These are phyloP conservation scores for Neofusicoccum laricinum DNA, from an alignment of 2,329 filamentous ascomycete genomes.

Conservation along the genomic window DNA sequence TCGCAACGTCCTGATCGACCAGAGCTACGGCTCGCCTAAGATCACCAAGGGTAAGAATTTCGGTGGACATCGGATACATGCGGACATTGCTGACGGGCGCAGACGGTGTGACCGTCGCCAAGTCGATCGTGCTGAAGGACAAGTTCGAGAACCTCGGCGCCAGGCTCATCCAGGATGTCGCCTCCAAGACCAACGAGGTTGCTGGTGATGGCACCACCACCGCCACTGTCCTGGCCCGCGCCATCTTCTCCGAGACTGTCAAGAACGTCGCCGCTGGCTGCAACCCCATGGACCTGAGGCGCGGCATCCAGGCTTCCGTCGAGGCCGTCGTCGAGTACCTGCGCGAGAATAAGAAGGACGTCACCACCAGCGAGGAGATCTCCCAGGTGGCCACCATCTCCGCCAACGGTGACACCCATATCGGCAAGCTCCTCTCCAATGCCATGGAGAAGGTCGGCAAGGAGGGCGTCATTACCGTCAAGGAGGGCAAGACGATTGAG, in stretches of 20 bases:
- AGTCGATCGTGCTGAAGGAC: slow-evolving; percentile 89
- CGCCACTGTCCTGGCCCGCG: slow-evolving; percentile 91
- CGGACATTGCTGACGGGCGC: slow-evolving; percentile 20
- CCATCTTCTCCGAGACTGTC: slow-evolving; percentile 99
- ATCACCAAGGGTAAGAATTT: slow-evolving; percentile 85
- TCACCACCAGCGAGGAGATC: slow-evolving; percentile 95
- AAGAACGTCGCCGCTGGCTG: slow-evolving; percentile 99
- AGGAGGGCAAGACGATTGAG: slow-evolving; percentile 98
- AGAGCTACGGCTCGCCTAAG: slow-evolving; percentile 97
- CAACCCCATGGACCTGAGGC: slow-evolving; percentile 98
- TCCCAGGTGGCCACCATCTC: slow-evolving; percentile 98
- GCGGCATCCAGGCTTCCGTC: slow-evolving; percentile 94
- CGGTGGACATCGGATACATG: slow-evolving; percentile 9
- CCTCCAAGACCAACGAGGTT: slow-evolving; percentile 98
- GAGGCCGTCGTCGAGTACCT: slow-evolving; percentile 93
- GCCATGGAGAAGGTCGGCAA: slow-evolving; percentile 99
- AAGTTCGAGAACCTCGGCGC: slow-evolving; percentile 99
- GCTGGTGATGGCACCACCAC: slow-evolving; percentile 98
- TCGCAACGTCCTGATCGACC: slow-evolving; percentile 97
- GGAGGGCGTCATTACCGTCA: slow-evolving; percentile 99
- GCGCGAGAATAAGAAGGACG: slow-evolving; percentile 93
- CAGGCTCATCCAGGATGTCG: slow-evolving; percentile 93
- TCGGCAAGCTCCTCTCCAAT: slow-evolving; percentile 92
- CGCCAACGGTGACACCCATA: slow-evolving; percentile 93
- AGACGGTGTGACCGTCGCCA: slow-evolving; percentile 58